Evolutionary conservation across 106 monocot species (phyloP).

Genomic region (Posidonia australis): DNA sequence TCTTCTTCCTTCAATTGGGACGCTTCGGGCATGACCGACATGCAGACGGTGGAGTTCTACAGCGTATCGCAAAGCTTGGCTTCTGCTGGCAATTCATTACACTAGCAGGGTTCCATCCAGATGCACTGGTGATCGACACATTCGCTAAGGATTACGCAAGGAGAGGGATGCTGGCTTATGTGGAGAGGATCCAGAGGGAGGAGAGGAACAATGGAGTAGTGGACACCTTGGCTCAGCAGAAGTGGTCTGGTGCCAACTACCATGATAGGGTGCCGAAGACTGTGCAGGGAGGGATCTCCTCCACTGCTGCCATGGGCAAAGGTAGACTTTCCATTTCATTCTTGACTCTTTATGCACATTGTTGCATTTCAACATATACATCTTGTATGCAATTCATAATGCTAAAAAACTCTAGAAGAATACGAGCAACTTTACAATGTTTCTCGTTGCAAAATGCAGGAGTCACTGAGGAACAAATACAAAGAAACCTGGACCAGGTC

Average conservation of each 20-base stretch:
- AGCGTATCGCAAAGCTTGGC: constrained; percentile 63
- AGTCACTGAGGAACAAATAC: constrained; percentile 90
- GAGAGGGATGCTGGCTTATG: constrained; percentile 84
- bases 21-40: constrained; percentile 76
- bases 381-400: background rate
- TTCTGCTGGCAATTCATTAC: constrained; percentile 98
- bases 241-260: constrained; percentile 93
- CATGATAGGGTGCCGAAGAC: constrained; percentile 79
- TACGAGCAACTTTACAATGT: background rate
- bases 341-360: too few relatives aligned
- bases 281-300: constrained; percentile 91
- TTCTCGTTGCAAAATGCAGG: constrained; percentile 29
- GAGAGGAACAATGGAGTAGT: constrained; percentile 79
- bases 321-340: too few relatives aligned
- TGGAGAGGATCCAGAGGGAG: constrained; percentile 94
- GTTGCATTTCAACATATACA: background rate
- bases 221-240: constrained; percentile 86
- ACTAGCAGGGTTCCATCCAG: constrained; percentile 80
- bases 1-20: constrained; percentile 99
- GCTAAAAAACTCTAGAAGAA: background rate
- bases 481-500: constrained; percentile 45
- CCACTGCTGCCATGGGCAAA: constrained; percentile 97
- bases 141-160: constrained; percentile 69
- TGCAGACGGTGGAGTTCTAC: constrained; percentile 70
- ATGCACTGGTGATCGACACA: constrained; percentile 66